Evolutionary conservation across 805 yeast species (phyloP), one percentile per base, ranked within the genome.

Genomic region (Sugiyamaella floridensis): DNA sequence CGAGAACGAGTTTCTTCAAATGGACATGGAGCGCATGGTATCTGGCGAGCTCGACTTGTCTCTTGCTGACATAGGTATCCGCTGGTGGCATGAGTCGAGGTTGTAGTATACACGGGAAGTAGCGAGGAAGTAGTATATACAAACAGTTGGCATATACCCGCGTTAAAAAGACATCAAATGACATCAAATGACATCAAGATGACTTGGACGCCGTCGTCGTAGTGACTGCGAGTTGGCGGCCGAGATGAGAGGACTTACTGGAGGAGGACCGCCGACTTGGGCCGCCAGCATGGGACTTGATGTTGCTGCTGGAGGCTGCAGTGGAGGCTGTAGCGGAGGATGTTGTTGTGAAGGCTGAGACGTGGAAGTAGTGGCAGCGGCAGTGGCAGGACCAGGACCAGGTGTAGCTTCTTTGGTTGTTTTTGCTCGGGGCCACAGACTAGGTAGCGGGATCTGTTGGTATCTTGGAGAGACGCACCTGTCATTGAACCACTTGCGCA

Each of bases 381-480:
- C 26, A 22, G 26, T 22, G 26, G 6, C 26, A 6, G 26, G 26
- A 22, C 26, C 6, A 22, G 26, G 26, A 22, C 19, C 43, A 7
- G 29, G 22, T 10, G 28, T 34, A 2, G 18, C 37, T 28, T 55
- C 56, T 40, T 58, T 58, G 7, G 61, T 58, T 32, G 55, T 56
- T 45, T 61, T 61, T 28, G 56, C 49, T 40, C 64, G 42, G 12
- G 95, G 95, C 97, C 97, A 89, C 64, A 90, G 70, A 47, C 88
- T 84, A 2, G 98, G 99, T 32, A 93, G 69, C 61, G 77, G 78
- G 29, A 93, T 81, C 47, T 88, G 85, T 66, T 90, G 96, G 62
- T 85, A 92, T 60, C 95, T 76, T 1, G 99, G 99, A 59, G 89
- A 95, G 11, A 93, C 93, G 64, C 96, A 89, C 56, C 97, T 75